Conservation (phyloP, 108 stramenopile species). For the Seminavis robusta region DNA sequence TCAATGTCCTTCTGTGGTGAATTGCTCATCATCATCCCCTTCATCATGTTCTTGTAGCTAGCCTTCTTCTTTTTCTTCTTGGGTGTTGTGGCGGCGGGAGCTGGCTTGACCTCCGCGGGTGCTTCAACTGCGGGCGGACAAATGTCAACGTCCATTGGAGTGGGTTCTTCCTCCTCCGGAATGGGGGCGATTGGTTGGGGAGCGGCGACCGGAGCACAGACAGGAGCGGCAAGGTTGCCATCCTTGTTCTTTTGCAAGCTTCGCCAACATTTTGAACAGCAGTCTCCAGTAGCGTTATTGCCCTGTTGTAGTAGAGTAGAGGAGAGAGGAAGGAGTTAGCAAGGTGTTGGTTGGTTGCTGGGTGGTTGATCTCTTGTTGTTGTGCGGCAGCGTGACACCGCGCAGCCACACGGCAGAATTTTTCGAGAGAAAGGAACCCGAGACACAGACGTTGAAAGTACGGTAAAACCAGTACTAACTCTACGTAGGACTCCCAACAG, state of each 20-base stretch:
- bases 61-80: constrained; percentile 89
- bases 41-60: constrained; percentile 85
- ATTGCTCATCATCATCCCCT: constrained; percentile 52
- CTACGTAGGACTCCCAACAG: too few species aligned
- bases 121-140: constrained; percentile 3
- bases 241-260: constrained; percentile 57
- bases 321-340: too few species aligned
- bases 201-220: constrained; percentile 4
- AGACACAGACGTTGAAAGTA: too few species aligned
- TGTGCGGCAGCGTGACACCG: too few species aligned
- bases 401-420: too few species aligned
- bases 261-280: constrained; percentile 86
- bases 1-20: constrained; percentile 38
- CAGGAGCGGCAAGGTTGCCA: constrained; percentile 1
- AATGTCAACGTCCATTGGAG: constrained; percentile 17
- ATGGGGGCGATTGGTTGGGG: constrained; percentile 6
- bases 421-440: too few species aligned
- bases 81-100: constrained; percentile 25
- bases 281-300: constrained; percentile 79
- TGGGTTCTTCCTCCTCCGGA: constrained; percentile 16
- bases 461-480: too few species aligned
- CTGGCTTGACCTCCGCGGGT: constrained; percentile 8
- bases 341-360: too few species aligned
- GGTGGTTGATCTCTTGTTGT: too few species aligned
- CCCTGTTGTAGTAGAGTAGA: too few species aligned